Conservation (phyloP, 2,329 filamentous ascomycete genomes). For the Trichoderma arundinaceum region DNA sequence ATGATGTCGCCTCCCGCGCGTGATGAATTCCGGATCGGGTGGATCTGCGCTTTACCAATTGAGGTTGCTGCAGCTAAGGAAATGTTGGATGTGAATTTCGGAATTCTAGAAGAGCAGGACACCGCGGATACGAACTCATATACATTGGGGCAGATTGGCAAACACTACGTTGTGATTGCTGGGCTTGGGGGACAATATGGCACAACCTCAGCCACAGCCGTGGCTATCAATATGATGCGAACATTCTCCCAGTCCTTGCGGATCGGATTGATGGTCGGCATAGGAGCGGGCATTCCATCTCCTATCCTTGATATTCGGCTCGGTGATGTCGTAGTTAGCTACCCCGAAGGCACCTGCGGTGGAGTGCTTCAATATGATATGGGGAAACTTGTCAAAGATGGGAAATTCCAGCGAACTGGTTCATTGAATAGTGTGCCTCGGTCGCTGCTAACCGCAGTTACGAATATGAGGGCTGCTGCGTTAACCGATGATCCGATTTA, state of each 20-base stretch:
- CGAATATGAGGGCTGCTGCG: background rate
- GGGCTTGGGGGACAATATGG: background rate
- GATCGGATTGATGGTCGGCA: background rate
- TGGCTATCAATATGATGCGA: background rate
- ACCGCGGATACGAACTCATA: background rate
- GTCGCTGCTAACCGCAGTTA: background rate
- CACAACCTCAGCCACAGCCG: background rate
- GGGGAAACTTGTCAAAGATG: background rate
- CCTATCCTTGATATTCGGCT: background rate
- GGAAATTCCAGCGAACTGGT: background rate
- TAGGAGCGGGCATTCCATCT: background rate
- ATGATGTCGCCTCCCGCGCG: background rate
- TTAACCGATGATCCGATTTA: background rate
- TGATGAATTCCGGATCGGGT: background rate
- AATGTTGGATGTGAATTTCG: slow-evolving; percentile 3
- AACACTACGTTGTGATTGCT: background rate
- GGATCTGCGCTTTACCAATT: background rate
- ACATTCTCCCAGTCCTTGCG: background rate
- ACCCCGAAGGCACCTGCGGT: background rate
- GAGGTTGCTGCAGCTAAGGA: background rate
- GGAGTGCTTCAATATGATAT: slow-evolving; percentile 1
- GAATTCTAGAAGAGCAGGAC: background rate
- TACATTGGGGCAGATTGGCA: background rate
- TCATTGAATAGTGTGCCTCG: background rate
- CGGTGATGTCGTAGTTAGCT: background rate